These are phyloP conservation scores for Quercus phellos DNA, from an alignment of 331 rosid species.

Conservation along the genomic window DNA sequence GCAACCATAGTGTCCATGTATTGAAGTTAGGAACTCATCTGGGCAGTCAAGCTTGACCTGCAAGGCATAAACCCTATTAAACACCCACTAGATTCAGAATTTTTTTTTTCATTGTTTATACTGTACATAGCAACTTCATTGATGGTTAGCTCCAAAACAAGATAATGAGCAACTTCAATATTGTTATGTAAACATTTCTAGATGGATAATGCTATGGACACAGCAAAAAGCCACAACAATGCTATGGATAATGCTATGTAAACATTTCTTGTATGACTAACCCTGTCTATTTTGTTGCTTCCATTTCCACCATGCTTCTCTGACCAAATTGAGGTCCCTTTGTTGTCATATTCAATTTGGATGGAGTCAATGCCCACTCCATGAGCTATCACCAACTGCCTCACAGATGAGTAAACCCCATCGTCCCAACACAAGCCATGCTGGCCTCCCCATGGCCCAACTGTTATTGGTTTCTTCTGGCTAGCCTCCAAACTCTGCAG, in stretches of 20 bases:
- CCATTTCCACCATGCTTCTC: constrained; percentile 75
- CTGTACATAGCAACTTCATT: no score
- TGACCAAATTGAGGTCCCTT: constrained; percentile 65
- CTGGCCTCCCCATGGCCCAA: constrained; percentile 85
- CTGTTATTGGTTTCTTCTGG: constrained; percentile 35
- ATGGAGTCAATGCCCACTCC: constrained; percentile 72
- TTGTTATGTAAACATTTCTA: background rate
- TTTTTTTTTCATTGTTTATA: no score
- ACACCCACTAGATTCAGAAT: background rate
- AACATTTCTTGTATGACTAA: background rate
- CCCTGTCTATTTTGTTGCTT: constrained; percentile 67
- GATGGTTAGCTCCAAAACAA: background rate
- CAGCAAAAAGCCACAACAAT: no score
- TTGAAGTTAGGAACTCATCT: constrained; percentile 57
- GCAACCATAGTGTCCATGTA: constrained; percentile 69
- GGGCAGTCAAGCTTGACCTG: constrained; percentile 74
- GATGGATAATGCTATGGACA: no score
- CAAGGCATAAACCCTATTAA: background rate
- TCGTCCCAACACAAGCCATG: constrained; percentile 72
- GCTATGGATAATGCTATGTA: background rate
- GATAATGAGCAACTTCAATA: background rate
- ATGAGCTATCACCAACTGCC: constrained; percentile 70
- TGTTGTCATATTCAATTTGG: constrained; percentile 63
- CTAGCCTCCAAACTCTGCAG: constrained; percentile 46
- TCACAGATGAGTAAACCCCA: constrained; percentile 57